phyloP scores from a whole-genome alignment of 1,284 basidiomycete species.

The Trichosporon sp. region DNA sequence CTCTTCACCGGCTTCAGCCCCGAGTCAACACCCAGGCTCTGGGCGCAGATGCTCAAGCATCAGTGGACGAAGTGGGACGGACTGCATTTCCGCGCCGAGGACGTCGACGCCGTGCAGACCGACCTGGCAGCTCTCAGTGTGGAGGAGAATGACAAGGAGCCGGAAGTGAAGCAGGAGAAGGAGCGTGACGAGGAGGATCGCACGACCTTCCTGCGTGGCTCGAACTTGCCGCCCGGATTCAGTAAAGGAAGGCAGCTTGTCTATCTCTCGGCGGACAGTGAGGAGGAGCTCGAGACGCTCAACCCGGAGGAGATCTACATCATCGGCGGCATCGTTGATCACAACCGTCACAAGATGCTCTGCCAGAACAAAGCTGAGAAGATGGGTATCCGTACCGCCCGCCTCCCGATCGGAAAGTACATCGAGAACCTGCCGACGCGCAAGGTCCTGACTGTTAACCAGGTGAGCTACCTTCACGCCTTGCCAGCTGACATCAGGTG shows the following conservation, averaged over 20 bases:
- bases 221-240: slow-evolving; percentile 34
- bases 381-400: slow-evolving; percentile 77
- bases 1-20: slow-evolving; percentile 71
- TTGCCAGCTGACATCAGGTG: slow-evolving; percentile 56
- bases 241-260: slow-evolving; percentile 64
- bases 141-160: not conserved
- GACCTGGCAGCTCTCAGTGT: slow-evolving; percentile 31
- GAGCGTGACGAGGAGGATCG: slow-evolving; percentile 24
- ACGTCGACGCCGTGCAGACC: slow-evolving; percentile 31
- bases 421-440: slow-evolving; percentile 79
- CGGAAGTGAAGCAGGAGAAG: slow-evolving; percentile 17
- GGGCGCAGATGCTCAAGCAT: slow-evolving; percentile 42
- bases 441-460: slow-evolving; percentile 97
- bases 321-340: slow-evolving; percentile 94
- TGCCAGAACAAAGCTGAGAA: slow-evolving; percentile 83
- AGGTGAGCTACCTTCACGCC: slow-evolving; percentile 58
- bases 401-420: slow-evolving; percentile 88
- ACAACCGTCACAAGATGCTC: slow-evolving; percentile 94
- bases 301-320: slow-evolving; percentile 86
- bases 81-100: slow-evolving; percentile 73
- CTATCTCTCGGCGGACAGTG: slow-evolving; percentile 94
- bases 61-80: slow-evolving; percentile 74
- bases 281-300: slow-evolving; percentile 77
- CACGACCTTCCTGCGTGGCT: slow-evolving; percentile 35
- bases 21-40: slow-evolving; percentile 45